Conservation (phyloP, 73 alveolate species). For the Effrenium voratum region DNA sequence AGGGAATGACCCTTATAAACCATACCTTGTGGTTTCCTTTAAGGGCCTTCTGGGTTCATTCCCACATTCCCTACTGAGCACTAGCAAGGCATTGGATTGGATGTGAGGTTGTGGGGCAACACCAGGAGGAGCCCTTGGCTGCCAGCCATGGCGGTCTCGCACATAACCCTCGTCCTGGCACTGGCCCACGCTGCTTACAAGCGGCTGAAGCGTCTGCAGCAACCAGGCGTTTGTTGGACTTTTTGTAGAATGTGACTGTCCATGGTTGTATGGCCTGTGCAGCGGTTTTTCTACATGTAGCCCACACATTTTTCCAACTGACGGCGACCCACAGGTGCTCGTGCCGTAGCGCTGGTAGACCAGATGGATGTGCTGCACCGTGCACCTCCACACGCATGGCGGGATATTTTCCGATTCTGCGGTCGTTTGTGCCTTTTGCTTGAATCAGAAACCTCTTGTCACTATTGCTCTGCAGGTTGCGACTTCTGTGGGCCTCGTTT, state of each 20-base stretch:
- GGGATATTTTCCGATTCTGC: background rate
- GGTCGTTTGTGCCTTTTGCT: background rate
- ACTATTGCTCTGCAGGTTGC: no score
- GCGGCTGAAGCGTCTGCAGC: constrained; percentile 45
- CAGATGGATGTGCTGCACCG: background rate
- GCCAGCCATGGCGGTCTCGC: constrained; percentile 81
- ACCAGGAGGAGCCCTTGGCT: constrained; percentile 70
- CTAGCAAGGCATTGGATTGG: no score
- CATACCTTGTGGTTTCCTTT: no score
- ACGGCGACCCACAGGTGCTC: constrained; percentile 29
- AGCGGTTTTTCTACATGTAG: no score
- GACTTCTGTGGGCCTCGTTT: constrained; percentile 56
- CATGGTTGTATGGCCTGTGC: no score
- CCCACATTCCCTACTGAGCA: no score
- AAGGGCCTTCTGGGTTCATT: no score
- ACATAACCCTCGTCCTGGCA: constrained; percentile 53
- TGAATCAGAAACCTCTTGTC: background rate
- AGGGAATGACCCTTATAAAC: no score
- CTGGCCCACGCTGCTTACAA: constrained; percentile 36
- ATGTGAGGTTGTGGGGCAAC: constrained; percentile 84
- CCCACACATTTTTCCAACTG: no score
- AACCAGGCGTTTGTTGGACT: constrained; percentile 57
- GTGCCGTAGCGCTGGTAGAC: background rate
- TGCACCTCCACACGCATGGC: background rate
- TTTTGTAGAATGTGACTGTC: no score